These are phyloP conservation scores for Penicillium sp. DNA, from an alignment of 2,329 filamentous ascomycete genomes.

Conservation along the genomic window DNA sequence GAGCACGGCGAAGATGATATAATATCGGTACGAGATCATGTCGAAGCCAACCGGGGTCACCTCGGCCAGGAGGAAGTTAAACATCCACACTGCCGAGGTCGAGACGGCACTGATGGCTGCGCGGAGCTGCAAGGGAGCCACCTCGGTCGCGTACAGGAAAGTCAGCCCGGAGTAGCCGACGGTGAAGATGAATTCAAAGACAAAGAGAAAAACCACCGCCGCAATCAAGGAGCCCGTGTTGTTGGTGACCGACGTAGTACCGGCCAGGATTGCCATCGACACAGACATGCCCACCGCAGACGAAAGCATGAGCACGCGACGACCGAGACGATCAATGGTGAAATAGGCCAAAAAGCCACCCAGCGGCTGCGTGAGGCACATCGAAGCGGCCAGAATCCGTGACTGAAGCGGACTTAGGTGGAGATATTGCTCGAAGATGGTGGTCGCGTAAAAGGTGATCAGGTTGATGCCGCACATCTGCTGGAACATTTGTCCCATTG, in stretches of 20 bases:
- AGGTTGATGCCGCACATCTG: slow-evolving; percentile 40
- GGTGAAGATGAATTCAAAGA: slow-evolving; percentile 61
- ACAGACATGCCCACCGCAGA: slow-evolving; percentile 30
- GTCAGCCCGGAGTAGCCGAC: slow-evolving; percentile 60
- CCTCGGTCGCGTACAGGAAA: slow-evolving; percentile 60
- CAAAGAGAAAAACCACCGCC: slow-evolving; percentile 56
- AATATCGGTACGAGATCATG: slow-evolving; percentile 49
- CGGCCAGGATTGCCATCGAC: slow-evolving; percentile 44
- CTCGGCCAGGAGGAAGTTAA: slow-evolving; percentile 40
- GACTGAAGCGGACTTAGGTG: slow-evolving; percentile 20
- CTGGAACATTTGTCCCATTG: slow-evolving; percentile 36
- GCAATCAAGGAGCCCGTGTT: slow-evolving; percentile 51
- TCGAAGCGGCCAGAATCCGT: slow-evolving; percentile 31
- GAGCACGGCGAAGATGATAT: slow-evolving; percentile 46
- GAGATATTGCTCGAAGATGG: slow-evolving; percentile 39
- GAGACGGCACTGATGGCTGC: slow-evolving; percentile 49
- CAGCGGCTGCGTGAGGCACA: slow-evolving; percentile 34
- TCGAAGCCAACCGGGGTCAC: slow-evolving; percentile 40
- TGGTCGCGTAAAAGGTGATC: slow-evolving; percentile 38
- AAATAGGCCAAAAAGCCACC: slow-evolving; percentile 48
- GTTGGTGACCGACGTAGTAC: slow-evolving; percentile 47
- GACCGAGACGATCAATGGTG: slow-evolving; percentile 45
- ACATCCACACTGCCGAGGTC: slow-evolving; percentile 46
- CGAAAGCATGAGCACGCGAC: slow-evolving; percentile 36
- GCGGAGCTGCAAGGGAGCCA: slow-evolving; percentile 45